These are phyloP conservation scores for Brettanomyces bruxellensis DNA, from an alignment of 805 yeast genomes.

Conservation along the genomic window DNA sequence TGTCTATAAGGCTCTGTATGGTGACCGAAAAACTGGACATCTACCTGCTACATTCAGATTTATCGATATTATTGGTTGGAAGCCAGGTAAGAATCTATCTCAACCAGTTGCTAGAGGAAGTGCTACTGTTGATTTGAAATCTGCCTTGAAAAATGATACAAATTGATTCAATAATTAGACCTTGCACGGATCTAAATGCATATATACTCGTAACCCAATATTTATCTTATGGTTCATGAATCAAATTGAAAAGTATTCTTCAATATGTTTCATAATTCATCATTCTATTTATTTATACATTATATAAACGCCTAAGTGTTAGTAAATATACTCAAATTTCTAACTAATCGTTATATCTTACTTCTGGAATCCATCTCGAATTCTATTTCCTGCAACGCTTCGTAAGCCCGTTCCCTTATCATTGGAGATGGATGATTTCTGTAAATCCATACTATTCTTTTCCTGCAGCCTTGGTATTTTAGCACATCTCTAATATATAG, in stretches of 20 bases:
- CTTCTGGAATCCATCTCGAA: conserved; percentile 1
- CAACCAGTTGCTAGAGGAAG: conserved; percentile 67
- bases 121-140: conserved; percentile 61
- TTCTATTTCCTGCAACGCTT: conserved; percentile 15
- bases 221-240: conserved; percentile 1
- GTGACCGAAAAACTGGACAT: conserved; percentile 39
- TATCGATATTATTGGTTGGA: conserved; percentile 86
- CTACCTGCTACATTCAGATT: conserved; percentile 78
- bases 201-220: conserved; percentile 1
- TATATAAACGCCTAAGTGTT: not conserved
- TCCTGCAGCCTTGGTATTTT: conserved; percentile 9
- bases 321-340: not conserved
- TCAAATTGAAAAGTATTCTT: not conserved
- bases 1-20: conserved; percentile 64
- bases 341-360: not conserved
- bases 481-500: conserved; percentile 17
- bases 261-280: conserved; percentile 1
- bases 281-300: not conserved
- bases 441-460: conserved; percentile 16
- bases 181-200: not conserved
- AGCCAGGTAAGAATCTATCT: conserved; percentile 59
- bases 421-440: conserved; percentile 16
- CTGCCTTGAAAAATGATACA: conserved; percentile 32
- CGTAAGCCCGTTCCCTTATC: conserved; percentile 11
- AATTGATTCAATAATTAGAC: not conserved